Percentiles rank a stretch among this genome's conserved stretches.
Conservation (phyloP, 176 grass and related monocot species). For the Coix lacrymajobi region DNA sequence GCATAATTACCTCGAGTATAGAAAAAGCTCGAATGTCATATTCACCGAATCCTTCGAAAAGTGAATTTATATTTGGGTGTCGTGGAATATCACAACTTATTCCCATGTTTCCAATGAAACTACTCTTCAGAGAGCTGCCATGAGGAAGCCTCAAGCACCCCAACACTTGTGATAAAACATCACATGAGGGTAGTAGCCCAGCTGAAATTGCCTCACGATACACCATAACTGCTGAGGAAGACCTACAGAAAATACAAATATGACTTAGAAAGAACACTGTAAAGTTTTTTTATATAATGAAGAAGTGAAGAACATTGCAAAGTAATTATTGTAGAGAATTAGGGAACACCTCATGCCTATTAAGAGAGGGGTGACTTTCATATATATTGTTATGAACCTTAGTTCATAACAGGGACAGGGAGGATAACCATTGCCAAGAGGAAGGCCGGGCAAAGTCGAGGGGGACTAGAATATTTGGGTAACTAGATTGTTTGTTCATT, state of each 20-base stretch:
- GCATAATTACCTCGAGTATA: constrained; percentile 71
- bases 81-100: constrained; percentile 67
- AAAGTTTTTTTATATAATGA: not conserved
- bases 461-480: too few species aligned
- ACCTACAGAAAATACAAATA: constrained; percentile 48
- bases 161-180: constrained; percentile 91
- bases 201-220: constrained; percentile 67
- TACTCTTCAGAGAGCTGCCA: constrained; percentile 54
- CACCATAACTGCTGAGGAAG: constrained; percentile 64
- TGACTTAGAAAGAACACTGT: not conserved
- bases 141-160: constrained; percentile 90
- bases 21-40: constrained; percentile 85
- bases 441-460: too few species aligned
- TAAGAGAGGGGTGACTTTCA: too few species aligned
- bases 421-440: too few species aligned
- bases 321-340: not conserved
- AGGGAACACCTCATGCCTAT: not conserved
- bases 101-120: constrained; percentile 72
- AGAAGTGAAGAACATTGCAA: not conserved
- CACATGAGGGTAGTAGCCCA: constrained; percentile 57
- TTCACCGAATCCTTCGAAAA: constrained; percentile 90
- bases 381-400: too few species aligned
- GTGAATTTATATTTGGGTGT: constrained; percentile 63
- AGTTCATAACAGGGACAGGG: too few species aligned
- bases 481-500: too few species aligned